A percentile compares a stretch with the other conserved stretches of the same genome.
Conservation (phyloP, 2,329 filamentous ascomycete species). For the Alternaria ethzedia region DNA sequence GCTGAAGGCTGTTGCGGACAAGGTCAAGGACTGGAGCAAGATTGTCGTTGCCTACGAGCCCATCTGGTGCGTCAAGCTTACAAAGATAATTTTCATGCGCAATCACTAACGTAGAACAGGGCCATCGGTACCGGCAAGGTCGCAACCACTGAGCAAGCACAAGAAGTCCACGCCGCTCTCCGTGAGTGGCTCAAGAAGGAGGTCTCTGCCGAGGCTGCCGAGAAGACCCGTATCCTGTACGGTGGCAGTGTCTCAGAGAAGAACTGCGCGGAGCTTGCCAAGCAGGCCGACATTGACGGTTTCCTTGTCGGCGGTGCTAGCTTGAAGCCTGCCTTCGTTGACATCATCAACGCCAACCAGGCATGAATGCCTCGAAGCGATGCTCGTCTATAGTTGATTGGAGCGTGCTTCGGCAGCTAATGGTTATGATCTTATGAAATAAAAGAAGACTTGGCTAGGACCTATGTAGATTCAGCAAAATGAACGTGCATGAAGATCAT, state of each 20-base stretch:
- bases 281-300: conserved; percentile 94
- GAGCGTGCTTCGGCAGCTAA: neutral
- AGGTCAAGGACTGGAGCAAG: conserved; percentile 87
- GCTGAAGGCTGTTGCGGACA: conserved; percentile 80
- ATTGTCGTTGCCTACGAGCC: conserved; percentile 98
- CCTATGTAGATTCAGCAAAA: conserved; percentile 5
- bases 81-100: no score
- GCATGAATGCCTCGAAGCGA: conserved; percentile 47
- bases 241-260: conserved; percentile 97
- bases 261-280: conserved; percentile 93
- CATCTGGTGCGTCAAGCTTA: conserved; percentile 73
- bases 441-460: neutral
- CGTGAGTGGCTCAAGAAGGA: conserved; percentile 80
- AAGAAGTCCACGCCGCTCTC: conserved; percentile 72
- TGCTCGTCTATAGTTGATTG: conserved; percentile 45
- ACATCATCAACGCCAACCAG: conserved; percentile 69
- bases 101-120: conserved; percentile 47
- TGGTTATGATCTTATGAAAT: conserved; percentile 1
- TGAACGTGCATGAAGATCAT: conserved; percentile 7
- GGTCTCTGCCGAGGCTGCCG: conserved; percentile 78
- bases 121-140: conserved; percentile 78
- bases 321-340: conserved; percentile 90
- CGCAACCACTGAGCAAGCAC: conserved; percentile 51
- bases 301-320: conserved; percentile 97
- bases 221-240: conserved; percentile 93